These are phyloP conservation scores for Cicer chorassanicum DNA, from an alignment of 306 rosid species.

Conservation along the genomic window DNA sequence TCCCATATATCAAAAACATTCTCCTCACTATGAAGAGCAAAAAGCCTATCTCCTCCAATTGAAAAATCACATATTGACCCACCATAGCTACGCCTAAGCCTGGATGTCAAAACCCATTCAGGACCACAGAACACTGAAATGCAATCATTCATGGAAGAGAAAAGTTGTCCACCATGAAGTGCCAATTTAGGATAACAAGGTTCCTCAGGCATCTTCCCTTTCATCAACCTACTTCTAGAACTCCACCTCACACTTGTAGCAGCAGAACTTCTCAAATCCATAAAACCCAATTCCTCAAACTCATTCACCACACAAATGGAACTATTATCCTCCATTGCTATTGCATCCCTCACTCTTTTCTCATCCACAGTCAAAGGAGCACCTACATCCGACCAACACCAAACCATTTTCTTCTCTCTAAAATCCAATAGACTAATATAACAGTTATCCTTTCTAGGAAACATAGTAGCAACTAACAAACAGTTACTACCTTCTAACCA, in stretches of 20 bases:
- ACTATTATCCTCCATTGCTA: slow-evolving; percentile 83
- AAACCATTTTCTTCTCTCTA: slow-evolving; percentile 83
- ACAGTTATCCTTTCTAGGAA: slow-evolving; percentile 91
- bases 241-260: slow-evolving; percentile 83
- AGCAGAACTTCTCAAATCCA: slow-evolving; percentile 74
- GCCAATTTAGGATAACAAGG: slow-evolving; percentile 94
- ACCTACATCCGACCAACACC: slow-evolving; percentile 90
- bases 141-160: slow-evolving; percentile 92
- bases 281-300: slow-evolving; percentile 88
- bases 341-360: slow-evolving; percentile 85
- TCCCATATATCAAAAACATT: slow-evolving; percentile 98
- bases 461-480: slow-evolving; percentile 82
- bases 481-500: slow-evolving; percentile 77
- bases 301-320: slow-evolving; percentile 93
- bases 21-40: slow-evolving; percentile 90
- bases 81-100: slow-evolving; percentile 80
- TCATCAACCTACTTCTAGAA: slow-evolving; percentile 85
- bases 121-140: slow-evolving; percentile 93
- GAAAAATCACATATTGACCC: slow-evolving; percentile 96
- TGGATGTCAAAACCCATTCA: slow-evolving; percentile 84
- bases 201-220: slow-evolving; percentile 87
- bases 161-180: slow-evolving; percentile 83
- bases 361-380: slow-evolving; percentile 69
- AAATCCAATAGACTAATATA: slow-evolving; percentile 89
- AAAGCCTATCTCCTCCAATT: slow-evolving; percentile 93